These are phyloP conservation scores for Chrysosporium keratinophilum DNA, from an alignment of 2,329 filamentous ascomycete species.

Conservation along the genomic window DNA sequence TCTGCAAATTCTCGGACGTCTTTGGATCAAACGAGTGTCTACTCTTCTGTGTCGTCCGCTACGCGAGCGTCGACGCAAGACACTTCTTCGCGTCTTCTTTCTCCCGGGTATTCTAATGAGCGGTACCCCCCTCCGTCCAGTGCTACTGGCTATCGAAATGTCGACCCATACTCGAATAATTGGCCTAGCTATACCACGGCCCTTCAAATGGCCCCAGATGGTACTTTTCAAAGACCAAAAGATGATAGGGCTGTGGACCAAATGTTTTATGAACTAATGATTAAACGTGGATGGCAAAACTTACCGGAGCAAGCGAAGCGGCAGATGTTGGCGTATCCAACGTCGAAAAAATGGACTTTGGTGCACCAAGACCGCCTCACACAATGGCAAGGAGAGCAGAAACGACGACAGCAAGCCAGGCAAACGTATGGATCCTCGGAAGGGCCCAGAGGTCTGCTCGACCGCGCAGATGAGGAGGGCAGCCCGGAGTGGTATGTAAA, in stretches of 20 bases:
- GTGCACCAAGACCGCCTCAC: constrained; percentile 90
- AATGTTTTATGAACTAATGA: constrained; percentile 89
- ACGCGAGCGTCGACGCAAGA: constrained; percentile 48
- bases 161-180: constrained; percentile 35
- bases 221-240: constrained; percentile 25
- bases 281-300: constrained; percentile 95
- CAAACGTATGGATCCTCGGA: constrained; percentile 59
- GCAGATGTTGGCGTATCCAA: constrained; percentile 92
- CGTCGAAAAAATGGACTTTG: constrained; percentile 94
- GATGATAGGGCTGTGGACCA: constrained; percentile 71
- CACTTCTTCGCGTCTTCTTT: constrained; percentile 37
- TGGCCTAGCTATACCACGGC: constrained; percentile 37
- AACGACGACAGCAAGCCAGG: constrained; percentile 64
- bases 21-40: constrained; percentile 55
- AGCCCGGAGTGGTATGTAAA: constrained; percentile 97
- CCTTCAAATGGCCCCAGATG: constrained; percentile 25
- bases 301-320: constrained; percentile 85
- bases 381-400: constrained; percentile 90
- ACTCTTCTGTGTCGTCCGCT: constrained; percentile 50
- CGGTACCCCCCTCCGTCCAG: constrained; percentile 23
- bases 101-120: constrained; percentile 29
- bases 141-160: constrained; percentile 32
- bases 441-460: constrained; percentile 55
- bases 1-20: constrained; percentile 47
- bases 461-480: constrained; percentile 82